A percentile compares a stretch with the other conserved stretches of the same genome.
These are phyloP conservation scores for Babjeviella inositovora DNA, from an alignment of 805 yeast species.

Conservation along the genomic window DNA sequence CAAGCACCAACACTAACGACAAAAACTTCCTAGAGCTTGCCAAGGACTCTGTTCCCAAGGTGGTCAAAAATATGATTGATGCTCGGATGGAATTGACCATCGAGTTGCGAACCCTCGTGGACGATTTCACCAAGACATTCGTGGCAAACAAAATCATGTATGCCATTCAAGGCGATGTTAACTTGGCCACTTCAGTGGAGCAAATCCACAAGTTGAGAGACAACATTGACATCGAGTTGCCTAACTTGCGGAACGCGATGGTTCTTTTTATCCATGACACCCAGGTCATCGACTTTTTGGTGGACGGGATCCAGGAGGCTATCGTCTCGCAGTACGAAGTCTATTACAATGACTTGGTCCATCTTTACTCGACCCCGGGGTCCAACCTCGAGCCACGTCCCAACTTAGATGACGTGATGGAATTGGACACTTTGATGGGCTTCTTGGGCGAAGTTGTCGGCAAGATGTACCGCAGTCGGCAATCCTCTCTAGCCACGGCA, in stretches of 20 bases:
- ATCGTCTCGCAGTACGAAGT: slow-evolving; percentile 39
- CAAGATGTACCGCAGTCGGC: no score
- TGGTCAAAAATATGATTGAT: slow-evolving; percentile 71
- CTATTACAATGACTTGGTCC: slow-evolving; percentile 20
- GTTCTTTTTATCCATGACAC: slow-evolving; percentile 37
- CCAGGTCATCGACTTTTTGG: slow-evolving; percentile 28
- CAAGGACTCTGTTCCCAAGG: slow-evolving; percentile 59
- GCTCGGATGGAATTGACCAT: slow-evolving; percentile 56
- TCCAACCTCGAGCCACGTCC: slow-evolving; percentile 9
- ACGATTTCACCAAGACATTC: slow-evolving; percentile 47
- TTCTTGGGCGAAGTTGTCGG: slow-evolving; percentile 19
- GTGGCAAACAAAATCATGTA: slow-evolving; percentile 23
- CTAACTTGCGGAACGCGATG: slow-evolving; percentile 36
- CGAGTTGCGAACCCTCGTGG: slow-evolving; percentile 57
- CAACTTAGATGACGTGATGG: slow-evolving; percentile 36
- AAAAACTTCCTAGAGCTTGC: slow-evolving; percentile 26
- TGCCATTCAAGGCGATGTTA: slow-evolving; percentile 16
- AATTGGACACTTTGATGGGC: slow-evolving; percentile 41
- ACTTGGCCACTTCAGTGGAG: slow-evolving; percentile 9
- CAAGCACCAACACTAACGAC: slow-evolving; percentile 3
- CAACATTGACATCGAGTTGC: slow-evolving; percentile 35
- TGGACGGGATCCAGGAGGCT: slow-evolving; percentile 54
- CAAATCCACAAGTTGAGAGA: slow-evolving; percentile 24
- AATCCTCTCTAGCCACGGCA: no score
- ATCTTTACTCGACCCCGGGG: no score